These are phyloP conservation scores for Sclerospora graminicola DNA, from an alignment of 352 stramenopile genomes.

Conservation along the genomic window DNA sequence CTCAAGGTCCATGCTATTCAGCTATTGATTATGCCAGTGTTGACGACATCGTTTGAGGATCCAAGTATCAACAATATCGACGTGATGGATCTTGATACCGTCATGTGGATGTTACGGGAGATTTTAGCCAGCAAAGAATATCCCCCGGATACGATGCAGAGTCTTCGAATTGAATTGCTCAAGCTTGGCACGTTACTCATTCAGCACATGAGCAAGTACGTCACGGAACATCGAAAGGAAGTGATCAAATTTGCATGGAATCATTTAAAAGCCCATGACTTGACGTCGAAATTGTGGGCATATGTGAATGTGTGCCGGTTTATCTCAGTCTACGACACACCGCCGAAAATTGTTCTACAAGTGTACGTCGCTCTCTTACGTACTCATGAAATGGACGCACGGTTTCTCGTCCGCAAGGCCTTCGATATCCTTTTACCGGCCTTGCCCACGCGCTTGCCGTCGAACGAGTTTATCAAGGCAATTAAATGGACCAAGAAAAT, in stretches of 20 bases:
- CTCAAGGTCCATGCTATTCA: constrained; percentile 91
- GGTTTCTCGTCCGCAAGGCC: constrained; percentile 89
- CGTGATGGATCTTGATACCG: constrained; percentile 77
- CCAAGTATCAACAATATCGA: constrained; percentile 61
- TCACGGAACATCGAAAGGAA: constrained; percentile 92
- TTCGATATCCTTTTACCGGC: constrained; percentile 94
- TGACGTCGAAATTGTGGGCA: constrained; percentile 93
- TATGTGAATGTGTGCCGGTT: constrained; percentile 97
- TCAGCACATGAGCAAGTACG: constrained; percentile 89
- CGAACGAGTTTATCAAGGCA: constrained; percentile 91
- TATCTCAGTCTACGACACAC: constrained; percentile 93
- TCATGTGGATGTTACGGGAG: constrained; percentile 84
- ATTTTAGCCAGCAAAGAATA: constrained; percentile 82
- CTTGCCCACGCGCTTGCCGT: constrained; percentile 80
- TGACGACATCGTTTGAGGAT: constrained; percentile 84
- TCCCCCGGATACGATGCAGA: constrained; percentile 57
- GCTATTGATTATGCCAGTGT: constrained; percentile 90
- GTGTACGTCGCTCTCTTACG: constrained; percentile 92
- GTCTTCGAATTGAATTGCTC: constrained; percentile 86
- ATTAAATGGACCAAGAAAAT: constrained; percentile 98
- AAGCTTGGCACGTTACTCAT: constrained; percentile 94
- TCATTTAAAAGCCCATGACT: constrained; percentile 91
- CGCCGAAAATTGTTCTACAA: constrained; percentile 95
- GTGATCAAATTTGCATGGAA: constrained; percentile 99
- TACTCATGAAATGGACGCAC: constrained; percentile 91